Base-by-base conservation (phyloP, 2,329 filamentous ascomycete genomes). In the Trichoderma brevicompactum region DNA sequence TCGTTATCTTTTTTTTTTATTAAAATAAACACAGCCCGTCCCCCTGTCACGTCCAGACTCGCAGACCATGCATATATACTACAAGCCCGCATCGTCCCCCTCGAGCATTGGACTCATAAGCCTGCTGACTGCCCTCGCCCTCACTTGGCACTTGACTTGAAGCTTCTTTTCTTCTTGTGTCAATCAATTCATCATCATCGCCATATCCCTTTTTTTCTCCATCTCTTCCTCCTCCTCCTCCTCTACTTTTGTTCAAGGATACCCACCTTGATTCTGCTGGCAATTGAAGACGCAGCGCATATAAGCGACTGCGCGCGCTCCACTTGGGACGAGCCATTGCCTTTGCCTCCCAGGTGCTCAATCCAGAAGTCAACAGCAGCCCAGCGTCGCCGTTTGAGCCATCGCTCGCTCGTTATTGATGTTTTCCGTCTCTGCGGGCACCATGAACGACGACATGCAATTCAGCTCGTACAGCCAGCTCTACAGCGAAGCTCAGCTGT, bases 21-120 rank as follows among this genome's bases (percentile, higher is more conserved):
- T n/a, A 23, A 52, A 52, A 61, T 63, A 63, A 38, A 63, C 48
- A 63, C 59, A 40, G 17, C 23, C 59, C 48, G 44, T 36, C 59
- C 46, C 59, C 59, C 50, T 32, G 48, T 38, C 49, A 32, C 8
- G 8, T 40, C 40, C 40, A 28, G 49, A 54, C 46, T 44, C 49
- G 40, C 38, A 34, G 38, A n/a, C 46, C 40, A 36, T 36, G 36
- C 58, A 41, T 50, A 53, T 62, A 52, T 41, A 52, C 48, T 52
- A 34, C 38, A 28, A 36, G 23, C 40, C 36, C 34, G 38, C 17
- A 36, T 63, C 59, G 38, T 54, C 41, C 40, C 40, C 59, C n/a
- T 15, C 17, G 40, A 63, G 49, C 48, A 34, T 15, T 38, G 23
- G 28, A 46, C 59, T 53, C 59, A 63, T 53, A 54, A 63, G 49